phyloP scores from a whole-genome alignment of 106 monocot genomes.

The Ottelia alismoides region DNA sequence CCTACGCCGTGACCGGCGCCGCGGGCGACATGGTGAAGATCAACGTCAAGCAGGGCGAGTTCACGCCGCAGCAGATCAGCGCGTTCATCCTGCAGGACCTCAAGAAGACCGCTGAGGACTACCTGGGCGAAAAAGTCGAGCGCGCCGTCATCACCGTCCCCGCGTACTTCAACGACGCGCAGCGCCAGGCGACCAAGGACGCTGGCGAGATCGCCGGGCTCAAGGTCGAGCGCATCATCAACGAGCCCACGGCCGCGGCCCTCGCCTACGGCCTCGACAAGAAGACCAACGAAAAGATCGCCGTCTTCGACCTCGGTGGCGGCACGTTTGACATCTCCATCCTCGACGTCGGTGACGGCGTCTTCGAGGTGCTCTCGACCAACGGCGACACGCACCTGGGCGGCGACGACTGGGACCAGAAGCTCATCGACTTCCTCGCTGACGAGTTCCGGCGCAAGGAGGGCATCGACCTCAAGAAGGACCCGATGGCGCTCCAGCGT shows the following conservation, averaged over 20 bases:
- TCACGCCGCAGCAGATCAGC: constrained; percentile 11
- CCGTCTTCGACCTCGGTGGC: constrained; percentile 8
- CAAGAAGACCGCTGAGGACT: constrained; percentile 8
- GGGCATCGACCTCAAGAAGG: constrained; percentile 5
- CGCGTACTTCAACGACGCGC: constrained; percentile 20
- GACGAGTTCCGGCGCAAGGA: constrained; percentile 3
- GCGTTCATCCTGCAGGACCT: constrained; percentile 11
- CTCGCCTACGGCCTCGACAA: constrained; percentile 13
- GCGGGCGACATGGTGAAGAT: no score
- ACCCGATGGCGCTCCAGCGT: background rate
- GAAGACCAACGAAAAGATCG: background rate
- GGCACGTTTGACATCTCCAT: constrained; percentile 8
- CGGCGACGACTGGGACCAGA: constrained; percentile 14
- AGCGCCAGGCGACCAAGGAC: constrained; percentile 9
- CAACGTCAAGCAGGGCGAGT: constrained; percentile 10
- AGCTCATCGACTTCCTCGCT: constrained; percentile 2
- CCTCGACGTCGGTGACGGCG: background rate
- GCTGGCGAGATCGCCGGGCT: constrained; percentile 15
- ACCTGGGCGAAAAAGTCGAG: background rate
- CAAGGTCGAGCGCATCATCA: constrained; percentile 6
- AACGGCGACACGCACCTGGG: constrained; percentile 13
- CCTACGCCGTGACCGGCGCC: no score
- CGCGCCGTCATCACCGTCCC: constrained; percentile 16
- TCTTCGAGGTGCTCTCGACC: constrained; percentile 5
- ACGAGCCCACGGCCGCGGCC: constrained; percentile 14